These are phyloP conservation scores for Diaporthe sp. DNA, from an alignment of 2,329 filamentous ascomycete species.

Conservation along the genomic window DNA sequence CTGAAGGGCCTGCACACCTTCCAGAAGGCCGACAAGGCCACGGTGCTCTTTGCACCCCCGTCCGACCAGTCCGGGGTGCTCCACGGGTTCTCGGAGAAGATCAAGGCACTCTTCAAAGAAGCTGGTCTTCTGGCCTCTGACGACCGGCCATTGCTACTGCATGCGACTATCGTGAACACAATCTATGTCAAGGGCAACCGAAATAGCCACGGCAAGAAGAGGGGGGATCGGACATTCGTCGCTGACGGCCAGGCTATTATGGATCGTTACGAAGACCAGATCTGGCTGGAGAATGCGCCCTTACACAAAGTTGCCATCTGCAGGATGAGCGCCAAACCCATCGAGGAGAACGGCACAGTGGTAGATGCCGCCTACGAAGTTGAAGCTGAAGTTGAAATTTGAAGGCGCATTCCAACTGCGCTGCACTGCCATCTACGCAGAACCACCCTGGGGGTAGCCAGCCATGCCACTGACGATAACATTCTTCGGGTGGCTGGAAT, in stretches of 20 bases:
- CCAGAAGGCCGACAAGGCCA: slow-evolving; percentile 67
- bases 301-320: slow-evolving; percentile 85
- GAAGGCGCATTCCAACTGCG: slow-evolving; percentile 21
- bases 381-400: slow-evolving; percentile 63
- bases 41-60: slow-evolving; percentile 77
- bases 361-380: slow-evolving; percentile 69
- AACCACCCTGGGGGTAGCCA: no score
- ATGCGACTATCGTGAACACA: slow-evolving; percentile 90
- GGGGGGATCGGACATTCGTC: slow-evolving; percentile 56
- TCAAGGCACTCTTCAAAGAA: slow-evolving; percentile 68
- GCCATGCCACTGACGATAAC: not conserved
- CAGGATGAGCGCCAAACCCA: slow-evolving; percentile 86
- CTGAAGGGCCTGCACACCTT: slow-evolving; percentile 73
- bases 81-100: slow-evolving; percentile 68
- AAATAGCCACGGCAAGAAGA: slow-evolving; percentile 44
- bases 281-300: slow-evolving; percentile 78
- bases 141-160: slow-evolving; percentile 77
- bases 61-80: slow-evolving; percentile 66
- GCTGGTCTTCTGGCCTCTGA: slow-evolving; percentile 71
- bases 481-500: not conserved
- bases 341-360: slow-evolving; percentile 62
- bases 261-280: slow-evolving; percentile 72
- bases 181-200: slow-evolving; percentile 74
- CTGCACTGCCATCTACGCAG: not conserved
- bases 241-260: slow-evolving; percentile 70